A percentile compares a stretch with the other conserved stretches of the same genome.
Evolutionary conservation across 495 filamentous ascomycete genomes (phyloP).

Genomic region (Tetracladium setigerum): DNA sequence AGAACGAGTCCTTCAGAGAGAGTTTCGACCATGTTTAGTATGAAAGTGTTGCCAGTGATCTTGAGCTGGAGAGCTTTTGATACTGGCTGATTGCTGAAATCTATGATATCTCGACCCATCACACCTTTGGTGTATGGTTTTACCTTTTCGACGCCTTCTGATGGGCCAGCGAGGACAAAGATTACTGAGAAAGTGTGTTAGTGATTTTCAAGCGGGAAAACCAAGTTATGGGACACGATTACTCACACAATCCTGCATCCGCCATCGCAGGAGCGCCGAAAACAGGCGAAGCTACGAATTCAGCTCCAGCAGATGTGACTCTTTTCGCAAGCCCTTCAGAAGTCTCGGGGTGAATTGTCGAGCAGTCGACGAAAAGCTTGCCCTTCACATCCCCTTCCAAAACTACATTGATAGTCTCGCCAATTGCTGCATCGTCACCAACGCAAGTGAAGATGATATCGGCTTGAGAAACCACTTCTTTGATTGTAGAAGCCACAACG

Average conservation of each 20-base stretch:
- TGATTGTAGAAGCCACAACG: conserved; percentile 49
- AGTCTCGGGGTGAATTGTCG: conserved; percentile 81
- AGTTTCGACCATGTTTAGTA: conserved; percentile 74
- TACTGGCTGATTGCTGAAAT: conserved; percentile 55
- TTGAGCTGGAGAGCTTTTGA: conserved; percentile 61
- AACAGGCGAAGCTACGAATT: conserved; percentile 74
- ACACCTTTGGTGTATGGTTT: conserved; percentile 74
- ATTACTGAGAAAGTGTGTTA: no score
- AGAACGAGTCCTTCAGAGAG: conserved; percentile 68
- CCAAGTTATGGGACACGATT: no score
- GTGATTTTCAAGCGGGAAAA: no score
- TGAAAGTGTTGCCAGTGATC: conserved; percentile 79
- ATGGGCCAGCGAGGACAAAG: conserved; percentile 67
- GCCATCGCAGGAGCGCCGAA: conserved; percentile 80
- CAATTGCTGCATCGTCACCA: conserved; percentile 68
- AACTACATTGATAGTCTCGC: conserved; percentile 42
- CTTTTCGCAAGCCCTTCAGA: conserved; percentile 53
- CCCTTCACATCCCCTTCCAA: conserved; percentile 50
- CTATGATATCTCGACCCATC: conserved; percentile 61
- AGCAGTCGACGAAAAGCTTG: conserved; percentile 79
- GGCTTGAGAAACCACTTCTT: conserved; percentile 56
- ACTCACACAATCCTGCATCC: conserved; percentile 63
- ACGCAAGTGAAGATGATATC: conserved; percentile 83
- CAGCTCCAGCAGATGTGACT: conserved; percentile 48
- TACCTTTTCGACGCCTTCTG: conserved; percentile 50